Conservation (phyloP, 73 alveolate species). For the Tetrahymena malaccensis region DNA sequence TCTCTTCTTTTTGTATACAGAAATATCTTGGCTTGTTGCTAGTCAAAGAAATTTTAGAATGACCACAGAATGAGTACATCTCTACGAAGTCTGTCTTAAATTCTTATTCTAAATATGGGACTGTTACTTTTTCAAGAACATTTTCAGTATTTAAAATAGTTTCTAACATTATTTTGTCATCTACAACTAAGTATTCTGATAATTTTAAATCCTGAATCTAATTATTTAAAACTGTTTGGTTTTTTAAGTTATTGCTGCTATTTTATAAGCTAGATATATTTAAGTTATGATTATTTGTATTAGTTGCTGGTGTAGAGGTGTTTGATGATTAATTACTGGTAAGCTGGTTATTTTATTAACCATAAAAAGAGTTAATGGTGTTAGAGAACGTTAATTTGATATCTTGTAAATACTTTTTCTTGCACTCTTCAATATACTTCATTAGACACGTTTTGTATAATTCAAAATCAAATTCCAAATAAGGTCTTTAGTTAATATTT, state of each 20-base stretch:
- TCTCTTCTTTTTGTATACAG: background rate
- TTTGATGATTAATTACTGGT: background rate
- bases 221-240: background rate
- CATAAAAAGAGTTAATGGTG: background rate
- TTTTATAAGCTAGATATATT: background rate
- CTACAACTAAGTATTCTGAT: background rate
- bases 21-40: background rate
- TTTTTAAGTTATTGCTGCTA: background rate
- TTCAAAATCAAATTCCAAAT: background rate
- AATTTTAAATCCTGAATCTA: background rate
- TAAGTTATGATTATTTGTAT: background rate
- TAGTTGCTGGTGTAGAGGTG: background rate
- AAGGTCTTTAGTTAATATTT: background rate
- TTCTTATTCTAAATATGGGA: background rate
- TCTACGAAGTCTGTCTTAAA: background rate
- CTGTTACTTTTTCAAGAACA: background rate
- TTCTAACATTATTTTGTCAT: background rate
- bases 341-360: background rate
- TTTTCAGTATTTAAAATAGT: background rate
- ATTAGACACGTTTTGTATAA: background rate
- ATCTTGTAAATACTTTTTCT: background rate
- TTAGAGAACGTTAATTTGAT: background rate
- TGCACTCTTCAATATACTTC: background rate
- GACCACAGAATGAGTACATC: background rate
- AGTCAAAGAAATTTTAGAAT: background rate